Base-by-base conservation (phyloP, 495 filamentous ascomycete genomes). In the Tuber aestivum region DNA sequence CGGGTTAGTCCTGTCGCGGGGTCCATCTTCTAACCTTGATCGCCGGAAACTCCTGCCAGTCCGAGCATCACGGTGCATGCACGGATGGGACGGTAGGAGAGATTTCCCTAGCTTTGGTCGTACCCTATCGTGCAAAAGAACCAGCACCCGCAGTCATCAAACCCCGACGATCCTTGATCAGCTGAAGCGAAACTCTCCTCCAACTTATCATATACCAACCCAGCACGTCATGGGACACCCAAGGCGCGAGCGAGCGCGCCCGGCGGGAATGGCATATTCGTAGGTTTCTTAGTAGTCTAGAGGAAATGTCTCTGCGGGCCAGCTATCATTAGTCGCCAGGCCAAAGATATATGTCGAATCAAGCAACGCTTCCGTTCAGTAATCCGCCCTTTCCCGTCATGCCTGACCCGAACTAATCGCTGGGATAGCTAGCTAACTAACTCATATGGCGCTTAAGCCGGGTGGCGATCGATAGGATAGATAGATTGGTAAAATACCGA, bases 391-490 rank as follows among this genome's bases (percentile, higher is more conserved):
- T 41, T 37, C n/a, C 35, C 41, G 41, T 42, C 41, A 48, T 23
- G 16, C 61, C 38, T 23, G 32, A 56, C 71, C 41, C 45, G 35
- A n/a, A 65, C 37, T 21, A 45, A 72, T 5, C 21, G 35, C 37
- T 23, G 27, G 27, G 16, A 27, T 65, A 41, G 5, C 37, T 65
- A 41, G 61, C 27, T 65, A 41, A 1, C 37, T 65, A 41, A 41
- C 27, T 65, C 12, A 35, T 75, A 61, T 23, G 40, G 40, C 42
- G 61, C 61, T 41, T 70, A 69, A 61, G 37, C 41, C 71, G 18
- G 23, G 70, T 75, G 44, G 37, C 70, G 74, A 75, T 71, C 70
- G 69, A 70, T 27, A 48, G 32, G 56, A 65, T 35, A 2, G 56
- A 35, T 61, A 61, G 23, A 32, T 61, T 14, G n/a, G 27, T 20